Evolutionary conservation across 345 rosid species (phyloP).

Genomic region (Salix caprea): DNA sequence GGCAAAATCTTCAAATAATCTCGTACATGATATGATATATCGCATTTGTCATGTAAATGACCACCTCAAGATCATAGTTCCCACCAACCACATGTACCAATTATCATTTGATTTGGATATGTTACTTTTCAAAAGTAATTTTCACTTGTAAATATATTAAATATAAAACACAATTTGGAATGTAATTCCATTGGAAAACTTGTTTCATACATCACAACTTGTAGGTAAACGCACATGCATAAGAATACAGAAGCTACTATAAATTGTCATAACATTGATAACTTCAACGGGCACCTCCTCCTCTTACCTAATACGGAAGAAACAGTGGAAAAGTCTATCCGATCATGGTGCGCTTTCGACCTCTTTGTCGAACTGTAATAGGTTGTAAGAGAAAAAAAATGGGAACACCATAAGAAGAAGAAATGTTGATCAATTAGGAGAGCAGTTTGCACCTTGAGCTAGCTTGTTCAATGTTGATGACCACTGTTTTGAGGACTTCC

Average conservation of each 20-base stretch:
- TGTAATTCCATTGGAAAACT: neutral
- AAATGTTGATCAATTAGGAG: neutral
- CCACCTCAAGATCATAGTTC: neutral
- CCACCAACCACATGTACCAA: neutral
- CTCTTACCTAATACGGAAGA: neutral
- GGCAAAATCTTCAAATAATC: neutral
- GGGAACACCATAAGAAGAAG: neutral
- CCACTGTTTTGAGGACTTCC: constrained; percentile 97
- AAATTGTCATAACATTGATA: neutral
- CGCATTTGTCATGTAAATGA: neutral
- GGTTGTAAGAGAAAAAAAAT: constrained; percentile 9
- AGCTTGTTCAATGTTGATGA: constrained; percentile 89
- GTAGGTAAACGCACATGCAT: neutral
- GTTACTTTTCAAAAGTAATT: too few relatives aligned
- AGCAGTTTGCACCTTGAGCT: constrained; percentile 61
- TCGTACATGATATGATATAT: neutral
- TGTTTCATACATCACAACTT: neutral
- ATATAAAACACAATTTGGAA: too few relatives aligned
- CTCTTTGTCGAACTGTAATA: constrained; percentile 76
- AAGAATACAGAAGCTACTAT: neutral
- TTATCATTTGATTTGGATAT: neutral
- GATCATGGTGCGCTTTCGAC: constrained; percentile 91
- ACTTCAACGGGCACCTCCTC: neutral
- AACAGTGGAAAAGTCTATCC: constrained; percentile 40
- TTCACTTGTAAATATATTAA: too few relatives aligned